A percentile compares a stretch with the other conserved stretches of the same genome.
These are phyloP conservation scores for Vigna trinervia DNA, from an alignment of 306 rosid genomes.

Conservation along the genomic window DNA sequence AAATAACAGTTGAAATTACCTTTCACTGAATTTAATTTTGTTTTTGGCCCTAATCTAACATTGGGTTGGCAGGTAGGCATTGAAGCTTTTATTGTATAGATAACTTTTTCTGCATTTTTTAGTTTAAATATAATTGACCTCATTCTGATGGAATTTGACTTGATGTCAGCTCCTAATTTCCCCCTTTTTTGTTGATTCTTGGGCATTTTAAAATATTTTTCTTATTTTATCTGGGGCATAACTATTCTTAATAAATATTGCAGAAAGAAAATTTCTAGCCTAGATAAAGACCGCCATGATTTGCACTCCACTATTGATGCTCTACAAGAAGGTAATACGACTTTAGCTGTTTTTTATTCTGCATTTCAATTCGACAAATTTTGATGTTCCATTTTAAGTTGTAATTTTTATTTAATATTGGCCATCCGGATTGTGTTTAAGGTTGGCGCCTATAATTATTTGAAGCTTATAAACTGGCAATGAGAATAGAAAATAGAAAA, in stretches of 20 bases:
- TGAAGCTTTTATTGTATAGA: background rate
- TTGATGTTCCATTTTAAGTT: slow-evolving; percentile 20
- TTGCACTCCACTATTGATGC: slow-evolving; percentile 85
- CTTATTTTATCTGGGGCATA: background rate
- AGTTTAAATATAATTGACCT: slow-evolving; percentile 2
- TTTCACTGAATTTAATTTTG: background rate
- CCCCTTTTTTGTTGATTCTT: slow-evolving; percentile 22
- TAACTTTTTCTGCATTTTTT: background rate
- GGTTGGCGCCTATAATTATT: slow-evolving; percentile 20
- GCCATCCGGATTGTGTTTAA: background rate
- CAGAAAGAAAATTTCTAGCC: slow-evolving; percentile 87
- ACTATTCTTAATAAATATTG: slow-evolving; percentile 45
- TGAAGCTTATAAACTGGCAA: slow-evolving; percentile 23
- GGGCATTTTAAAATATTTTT: slow-evolving; percentile 33
- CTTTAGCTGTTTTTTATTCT: slow-evolving; percentile 34
- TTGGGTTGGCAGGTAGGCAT: slow-evolving; percentile 29
- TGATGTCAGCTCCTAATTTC: slow-evolving; percentile 20
- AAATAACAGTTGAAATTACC: background rate
- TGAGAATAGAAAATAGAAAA: slow-evolving; percentile 5
- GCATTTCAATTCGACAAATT: slow-evolving; percentile 27
- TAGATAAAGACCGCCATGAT: slow-evolving; percentile 86
- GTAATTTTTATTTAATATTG: slow-evolving; percentile 24
- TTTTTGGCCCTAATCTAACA: slow-evolving; percentile 1
- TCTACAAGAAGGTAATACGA: slow-evolving; percentile 87
- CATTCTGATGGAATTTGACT: slow-evolving; percentile 8